These are phyloP conservation scores for Paecilomyces formosus DNA, from an alignment of 2,329 filamentous ascomycete species.

Conservation along the genomic window DNA sequence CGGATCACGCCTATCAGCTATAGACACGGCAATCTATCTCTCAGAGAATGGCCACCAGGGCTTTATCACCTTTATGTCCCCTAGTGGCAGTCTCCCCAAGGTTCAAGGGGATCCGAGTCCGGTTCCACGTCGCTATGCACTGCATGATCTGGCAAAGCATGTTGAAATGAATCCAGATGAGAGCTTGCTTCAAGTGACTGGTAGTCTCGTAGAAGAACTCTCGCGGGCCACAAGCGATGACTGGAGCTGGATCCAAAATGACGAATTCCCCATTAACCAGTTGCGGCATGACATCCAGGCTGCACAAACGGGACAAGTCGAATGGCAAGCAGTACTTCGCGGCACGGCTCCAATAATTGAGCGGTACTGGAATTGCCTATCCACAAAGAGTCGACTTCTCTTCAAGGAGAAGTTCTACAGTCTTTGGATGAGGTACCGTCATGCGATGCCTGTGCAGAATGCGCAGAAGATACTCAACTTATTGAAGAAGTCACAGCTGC, in stretches of 20 bases:
- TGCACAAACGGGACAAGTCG: background rate
- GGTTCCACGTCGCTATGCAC: constrained; percentile 2
- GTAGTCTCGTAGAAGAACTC: constrained; percentile 6
- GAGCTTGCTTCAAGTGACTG: constrained; percentile 3
- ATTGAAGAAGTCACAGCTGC: constrained; percentile 3
- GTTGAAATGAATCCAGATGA: constrained; percentile 1
- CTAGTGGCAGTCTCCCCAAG: constrained; percentile 6
- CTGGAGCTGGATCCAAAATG: constrained; percentile 7
- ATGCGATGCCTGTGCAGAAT: constrained; percentile 6
- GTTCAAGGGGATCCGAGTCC: constrained; percentile 4
- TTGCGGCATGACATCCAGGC: background rate
- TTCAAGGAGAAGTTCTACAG: constrained; percentile 7
- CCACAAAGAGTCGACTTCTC: constrained; percentile 1
- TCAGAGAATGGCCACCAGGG: constrained; percentile 4
- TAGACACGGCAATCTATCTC: constrained; percentile 5
- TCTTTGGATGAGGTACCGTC: constrained; percentile 7
- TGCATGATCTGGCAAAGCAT: constrained; percentile 3
- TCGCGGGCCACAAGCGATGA: constrained; percentile 2
- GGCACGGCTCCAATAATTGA: constrained; percentile 5
- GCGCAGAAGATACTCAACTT: constrained; percentile 3
- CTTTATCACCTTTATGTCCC: constrained; percentile 7
- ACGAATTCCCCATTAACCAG: background rate
- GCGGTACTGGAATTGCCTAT: constrained; percentile 4
- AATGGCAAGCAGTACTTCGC: background rate
- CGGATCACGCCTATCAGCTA: constrained; percentile 6